These are phyloP conservation scores for Furcasterigmium sp. DNA, from an alignment of 2,329 filamentous ascomycete species.

Conservation along the genomic window DNA sequence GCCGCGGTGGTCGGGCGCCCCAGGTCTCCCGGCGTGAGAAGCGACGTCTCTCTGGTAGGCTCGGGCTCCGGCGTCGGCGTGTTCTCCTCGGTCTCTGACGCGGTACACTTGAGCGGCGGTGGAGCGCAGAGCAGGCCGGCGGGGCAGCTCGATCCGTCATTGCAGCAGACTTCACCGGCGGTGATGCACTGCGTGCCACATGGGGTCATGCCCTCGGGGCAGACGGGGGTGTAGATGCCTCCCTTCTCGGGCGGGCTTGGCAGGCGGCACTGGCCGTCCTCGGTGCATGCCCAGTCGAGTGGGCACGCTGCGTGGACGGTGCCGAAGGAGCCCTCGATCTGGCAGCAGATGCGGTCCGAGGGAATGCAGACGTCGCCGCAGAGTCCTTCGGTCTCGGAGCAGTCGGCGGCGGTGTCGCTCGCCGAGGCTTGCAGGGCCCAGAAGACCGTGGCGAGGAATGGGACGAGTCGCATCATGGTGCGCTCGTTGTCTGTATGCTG, in stretches of 20 bases:
- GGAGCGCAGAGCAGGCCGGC: not conserved
- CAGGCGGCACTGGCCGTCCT: not conserved
- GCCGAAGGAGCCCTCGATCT: not conserved
- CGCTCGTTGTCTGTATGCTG: no score
- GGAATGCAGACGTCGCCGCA: not conserved
- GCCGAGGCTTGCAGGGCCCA: no score
- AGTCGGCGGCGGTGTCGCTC: not conserved
- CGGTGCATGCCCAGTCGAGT: not conserved
- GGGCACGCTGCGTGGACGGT: not conserved
- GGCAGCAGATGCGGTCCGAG: not conserved
- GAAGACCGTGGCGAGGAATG: no score
- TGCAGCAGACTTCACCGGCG: slow-evolving; percentile 1
- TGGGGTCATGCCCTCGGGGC: not conserved
- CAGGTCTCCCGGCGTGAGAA: not conserved
- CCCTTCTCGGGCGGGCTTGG: not conserved
- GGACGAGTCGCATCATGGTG: no score
- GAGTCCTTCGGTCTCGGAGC: not conserved
- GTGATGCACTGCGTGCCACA: slow-evolving; percentile 2
- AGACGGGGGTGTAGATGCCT: not conserved
- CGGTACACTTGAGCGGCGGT: not conserved
- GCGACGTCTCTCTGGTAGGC: not conserved
- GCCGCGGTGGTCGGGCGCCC: not conserved
- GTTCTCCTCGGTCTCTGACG: no score
- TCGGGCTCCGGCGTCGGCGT: no score
- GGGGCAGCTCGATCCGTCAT: slow-evolving; percentile 1